Base-by-base conservation (phyloP, 148 eudicot genomes). In the Salicornia ramosissima region DNA sequence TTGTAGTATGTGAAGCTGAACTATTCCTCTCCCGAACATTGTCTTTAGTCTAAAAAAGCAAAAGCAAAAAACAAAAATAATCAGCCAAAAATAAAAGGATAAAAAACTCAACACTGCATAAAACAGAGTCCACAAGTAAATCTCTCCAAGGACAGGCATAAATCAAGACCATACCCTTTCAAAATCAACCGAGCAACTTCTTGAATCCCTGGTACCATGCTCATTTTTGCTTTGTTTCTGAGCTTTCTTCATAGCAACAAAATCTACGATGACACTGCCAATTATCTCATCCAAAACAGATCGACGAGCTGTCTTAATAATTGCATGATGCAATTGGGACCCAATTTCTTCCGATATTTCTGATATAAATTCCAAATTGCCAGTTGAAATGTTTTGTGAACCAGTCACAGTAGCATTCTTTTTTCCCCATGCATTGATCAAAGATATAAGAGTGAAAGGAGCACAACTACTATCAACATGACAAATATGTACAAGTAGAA, bases 231-330 rank as follows among this genome's bases (percentile, higher is more conserved):
- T 52, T 59, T 80, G 83, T 80, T 80, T 84, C 47, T 76, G 61
- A 77, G 73, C 75, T 83, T 86, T 94, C 85, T 87, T 94, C 54
- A 33, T 55, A 70, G 86, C 76, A 68, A 71, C 45, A 72, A 68
- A 82, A 52, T 90, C 92, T 24, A 84, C 76, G 52, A 90, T 86
- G 62, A 84, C 79, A 74, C 70, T 77, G 73, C 90, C 86, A 54
- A 90, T 84, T 64, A 94, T 82, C 82, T 90, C 98, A 77, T 90
- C 97, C 57, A 90, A 84, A 74, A 90, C 67, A 69, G 81, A 79
- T 58, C 84, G 83, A 52, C 90, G 92, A 64, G 97, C 84, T 45
- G 92, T 79, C 84, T 84, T 94, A 88, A 90, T 84, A 53, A 94
- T 84, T 53, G 80, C 91, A 64, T 75, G 74, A 74, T 94, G 98